A percentile compares a stretch with the other conserved stretches of the same genome.
These are phyloP conservation scores for Galerina sulciceps DNA, from an alignment of 768 basidiomycete genomes.

Conservation along the genomic window DNA sequence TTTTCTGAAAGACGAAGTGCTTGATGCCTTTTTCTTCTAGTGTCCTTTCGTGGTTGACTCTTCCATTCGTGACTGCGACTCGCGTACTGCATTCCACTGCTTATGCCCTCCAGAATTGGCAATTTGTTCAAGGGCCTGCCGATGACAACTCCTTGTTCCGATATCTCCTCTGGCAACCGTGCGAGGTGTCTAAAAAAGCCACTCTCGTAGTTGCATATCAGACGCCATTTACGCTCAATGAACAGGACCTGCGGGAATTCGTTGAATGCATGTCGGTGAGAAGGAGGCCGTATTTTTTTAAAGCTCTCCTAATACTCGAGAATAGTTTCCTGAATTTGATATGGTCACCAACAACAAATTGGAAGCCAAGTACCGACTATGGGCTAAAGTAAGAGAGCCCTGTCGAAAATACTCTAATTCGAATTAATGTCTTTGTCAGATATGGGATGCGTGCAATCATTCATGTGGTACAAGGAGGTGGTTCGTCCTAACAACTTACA, in stretches of 20 bases:
- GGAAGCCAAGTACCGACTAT: constrained; percentile 53
- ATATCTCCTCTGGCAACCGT: constrained; percentile 17
- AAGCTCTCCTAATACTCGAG: no score
- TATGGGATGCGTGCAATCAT: constrained; percentile 61
- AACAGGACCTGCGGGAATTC: constrained; percentile 59
- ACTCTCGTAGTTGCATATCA: constrained; percentile 60
- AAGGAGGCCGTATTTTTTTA: neutral
- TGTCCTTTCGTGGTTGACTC: constrained; percentile 18
- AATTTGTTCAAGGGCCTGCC: neutral
- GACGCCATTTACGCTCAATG: constrained; percentile 61
- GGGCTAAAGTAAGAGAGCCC: constrained; percentile 53
- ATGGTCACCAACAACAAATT: constrained; percentile 22
- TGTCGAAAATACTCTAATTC: neutral
- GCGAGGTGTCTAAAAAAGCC: neutral
- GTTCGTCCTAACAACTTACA: constrained; percentile 65
- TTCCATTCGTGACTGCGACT: constrained; percentile 21
- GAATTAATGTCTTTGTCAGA: constrained; percentile 27
- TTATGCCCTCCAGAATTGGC: constrained; percentile 3
- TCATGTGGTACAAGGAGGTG: constrained; percentile 42
- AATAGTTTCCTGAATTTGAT: constrained; percentile 45
- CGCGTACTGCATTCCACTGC: constrained; percentile 18
- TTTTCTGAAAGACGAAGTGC: constrained; percentile 4
- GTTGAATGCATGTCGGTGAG: constrained; percentile 46
- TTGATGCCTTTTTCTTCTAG: constrained; percentile 11
- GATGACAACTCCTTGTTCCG: constrained; percentile 19